phyloP scores from a whole-genome alignment of 257 asterid genomes.

The Plectranthus barbatus region DNA sequence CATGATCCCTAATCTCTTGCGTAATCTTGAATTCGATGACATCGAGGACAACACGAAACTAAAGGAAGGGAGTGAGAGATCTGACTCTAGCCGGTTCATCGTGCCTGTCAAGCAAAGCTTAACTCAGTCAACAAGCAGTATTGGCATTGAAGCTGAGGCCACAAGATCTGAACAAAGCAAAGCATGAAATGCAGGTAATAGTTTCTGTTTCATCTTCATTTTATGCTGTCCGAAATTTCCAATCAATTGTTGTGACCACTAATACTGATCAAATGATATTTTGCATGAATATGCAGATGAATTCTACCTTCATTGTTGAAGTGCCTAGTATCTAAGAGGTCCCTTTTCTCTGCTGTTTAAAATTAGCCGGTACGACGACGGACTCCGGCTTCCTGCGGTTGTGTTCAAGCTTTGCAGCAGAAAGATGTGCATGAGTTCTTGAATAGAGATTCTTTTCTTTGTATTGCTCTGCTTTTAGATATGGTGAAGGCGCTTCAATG shows the following conservation, averaged over 20 bases:
- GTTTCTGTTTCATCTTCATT: background rate
- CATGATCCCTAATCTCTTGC: constrained; percentile 54
- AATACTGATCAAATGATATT: background rate
- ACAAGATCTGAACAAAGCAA: constrained; percentile 19
- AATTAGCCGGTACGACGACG: background rate
- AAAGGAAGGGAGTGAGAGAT: constrained; percentile 36
- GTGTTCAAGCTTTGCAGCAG: constrained; percentile 9
- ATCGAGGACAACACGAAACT: constrained; percentile 35
- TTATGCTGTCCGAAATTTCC: background rate
- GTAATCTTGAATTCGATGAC: constrained; percentile 44
- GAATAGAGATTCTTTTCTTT: background rate
- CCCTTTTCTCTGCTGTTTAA: constrained; percentile 7
- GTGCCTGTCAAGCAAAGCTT: constrained; percentile 30
- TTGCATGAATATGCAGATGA: constrained; percentile 5
- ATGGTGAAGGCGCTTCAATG: background rate
- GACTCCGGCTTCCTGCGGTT: background rate
- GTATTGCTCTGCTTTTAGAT: background rate
- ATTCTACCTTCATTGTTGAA: background rate
- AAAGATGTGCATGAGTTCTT: constrained; percentile 23
- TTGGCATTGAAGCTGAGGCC: constrained; percentile 19
- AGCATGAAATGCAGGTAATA: constrained; percentile 22
- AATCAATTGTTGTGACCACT: background rate
- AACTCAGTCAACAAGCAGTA: constrained; percentile 22
- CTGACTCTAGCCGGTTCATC: constrained; percentile 20
- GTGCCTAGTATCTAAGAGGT: constrained; percentile 1